These are phyloP conservation scores for Aspergillus ibericus DNA, from an alignment of 2,329 filamentous ascomycete species.

Conservation along the genomic window DNA sequence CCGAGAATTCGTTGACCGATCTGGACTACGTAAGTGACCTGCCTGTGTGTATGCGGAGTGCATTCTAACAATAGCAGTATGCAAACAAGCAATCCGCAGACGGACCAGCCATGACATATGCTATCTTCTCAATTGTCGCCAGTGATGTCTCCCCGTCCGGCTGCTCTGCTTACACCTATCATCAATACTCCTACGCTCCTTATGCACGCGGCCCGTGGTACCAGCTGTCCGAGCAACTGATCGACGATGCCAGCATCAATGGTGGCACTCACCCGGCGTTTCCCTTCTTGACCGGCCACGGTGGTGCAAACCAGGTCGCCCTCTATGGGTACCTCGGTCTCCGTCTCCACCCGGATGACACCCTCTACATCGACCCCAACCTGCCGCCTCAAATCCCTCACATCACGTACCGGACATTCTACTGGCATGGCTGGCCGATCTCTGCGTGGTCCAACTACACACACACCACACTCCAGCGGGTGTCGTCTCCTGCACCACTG, in stretches of 20 bases:
- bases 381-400: conserved; percentile 65
- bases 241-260: conserved; percentile 61
- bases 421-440: conserved; percentile 66
- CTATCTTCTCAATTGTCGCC: conserved; percentile 66
- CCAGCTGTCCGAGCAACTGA: conserved; percentile 68
- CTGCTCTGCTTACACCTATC: conserved; percentile 68
- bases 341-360: conserved; percentile 57
- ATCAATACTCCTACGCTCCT: conserved; percentile 62
- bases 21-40: conserved; percentile 57
- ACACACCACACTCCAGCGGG: conserved; percentile 62
- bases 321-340: conserved; percentile 68
- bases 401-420: conserved; percentile 62
- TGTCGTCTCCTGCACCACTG: conserved; percentile 45
- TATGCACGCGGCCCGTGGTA: conserved; percentile 68
- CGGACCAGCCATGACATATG: conserved; percentile 73
- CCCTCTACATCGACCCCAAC: conserved; percentile 63
- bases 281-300: conserved; percentile 70
- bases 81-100: conserved; percentile 66
- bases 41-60: not conserved
- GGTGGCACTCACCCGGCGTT: conserved; percentile 68
- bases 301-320: conserved; percentile 66
- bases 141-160: conserved; percentile 66
- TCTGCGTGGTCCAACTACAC: conserved; percentile 62
- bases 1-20: conserved; percentile 53
- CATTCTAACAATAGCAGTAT: conserved; percentile 47